Conservation (phyloP, 148 eudicot species). For the Camellia japonica region DNA sequence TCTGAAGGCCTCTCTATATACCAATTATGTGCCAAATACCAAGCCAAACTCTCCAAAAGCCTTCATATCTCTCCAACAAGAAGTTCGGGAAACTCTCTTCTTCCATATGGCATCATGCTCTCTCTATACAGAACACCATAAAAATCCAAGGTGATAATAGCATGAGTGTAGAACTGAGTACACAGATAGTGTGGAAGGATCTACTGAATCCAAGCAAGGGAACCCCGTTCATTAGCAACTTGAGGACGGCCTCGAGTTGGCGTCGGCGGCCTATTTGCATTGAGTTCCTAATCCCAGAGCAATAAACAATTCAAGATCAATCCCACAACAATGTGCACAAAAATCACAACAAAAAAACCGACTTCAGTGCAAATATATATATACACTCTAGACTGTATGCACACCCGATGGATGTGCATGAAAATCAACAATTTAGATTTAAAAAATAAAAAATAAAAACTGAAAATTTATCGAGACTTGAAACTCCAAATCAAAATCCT, state of each 20-base stretch:
- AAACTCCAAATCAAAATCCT: no score
- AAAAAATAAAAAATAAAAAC: no score
- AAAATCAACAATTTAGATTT: no score
- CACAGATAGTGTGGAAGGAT: constrained; percentile 10
- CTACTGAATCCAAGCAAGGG: constrained; percentile 85
- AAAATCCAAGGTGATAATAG: constrained; percentile 43
- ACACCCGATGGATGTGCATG: no score
- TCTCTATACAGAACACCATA: constrained; percentile 51
- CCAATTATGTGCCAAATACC: constrained; percentile 2
- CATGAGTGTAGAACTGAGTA: constrained; percentile 28
- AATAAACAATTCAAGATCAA: not conserved
- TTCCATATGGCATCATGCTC: constrained; percentile 47
- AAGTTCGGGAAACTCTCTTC: constrained; percentile 19
- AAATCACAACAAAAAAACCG: not conserved
- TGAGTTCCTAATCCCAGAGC: constrained; percentile 58
- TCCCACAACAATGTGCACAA: not conserved
- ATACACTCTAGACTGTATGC: no score
- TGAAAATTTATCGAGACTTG: no score
- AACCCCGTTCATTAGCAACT: constrained; percentile 78
- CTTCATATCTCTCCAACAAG: constrained; percentile 9
- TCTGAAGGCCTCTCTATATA: constrained; percentile 19
- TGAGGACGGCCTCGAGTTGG: constrained; percentile 98
- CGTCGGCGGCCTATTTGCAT: constrained; percentile 94
- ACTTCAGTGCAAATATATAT: no score
- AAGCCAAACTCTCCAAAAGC: constrained; percentile 6